Evolutionary conservation across 2,329 filamentous ascomycete genomes (phyloP).

Genomic region (Penicillium sp.): DNA sequence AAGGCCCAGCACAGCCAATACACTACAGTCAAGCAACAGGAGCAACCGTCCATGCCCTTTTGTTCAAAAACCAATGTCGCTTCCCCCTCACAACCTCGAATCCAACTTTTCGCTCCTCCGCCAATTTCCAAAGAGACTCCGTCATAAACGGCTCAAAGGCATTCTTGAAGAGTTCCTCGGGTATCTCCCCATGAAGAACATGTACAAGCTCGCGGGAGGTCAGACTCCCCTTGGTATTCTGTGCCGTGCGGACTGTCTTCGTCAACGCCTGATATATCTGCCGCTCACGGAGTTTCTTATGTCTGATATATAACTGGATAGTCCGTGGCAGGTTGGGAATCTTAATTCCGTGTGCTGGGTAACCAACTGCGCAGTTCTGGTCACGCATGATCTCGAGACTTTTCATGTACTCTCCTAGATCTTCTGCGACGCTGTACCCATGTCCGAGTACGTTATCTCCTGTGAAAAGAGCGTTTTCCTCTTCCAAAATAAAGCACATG

Average conservation of each 20-base stretch:
- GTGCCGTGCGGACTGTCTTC: slow-evolving; percentile 1
- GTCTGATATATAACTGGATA: slow-evolving; percentile 14
- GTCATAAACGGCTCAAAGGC: slow-evolving; percentile 52
- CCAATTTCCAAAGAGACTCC: slow-evolving; percentile 9
- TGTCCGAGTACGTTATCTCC: slow-evolving; percentile 79
- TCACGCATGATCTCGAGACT: slow-evolving; percentile 39
- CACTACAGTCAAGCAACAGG: neutral
- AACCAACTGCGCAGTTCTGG: slow-evolving; percentile 44
- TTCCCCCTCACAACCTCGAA: slow-evolving; percentile 38
- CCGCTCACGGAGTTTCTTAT: slow-evolving; percentile 47
- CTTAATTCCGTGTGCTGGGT: slow-evolving; percentile 54
- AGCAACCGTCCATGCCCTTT: slow-evolving; percentile 2
- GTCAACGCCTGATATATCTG: slow-evolving; percentile 44
- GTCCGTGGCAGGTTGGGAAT: slow-evolving; percentile 29
- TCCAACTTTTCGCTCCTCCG: slow-evolving; percentile 33
- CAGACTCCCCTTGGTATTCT: slow-evolving; percentile 37
- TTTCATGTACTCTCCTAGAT: slow-evolving; percentile 44
- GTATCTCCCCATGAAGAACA: slow-evolving; percentile 46
- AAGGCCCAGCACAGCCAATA: no score
- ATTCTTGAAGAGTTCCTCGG: slow-evolving; percentile 38
- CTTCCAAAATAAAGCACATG: slow-evolving; percentile 71
- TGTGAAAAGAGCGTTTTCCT: slow-evolving; percentile 77
- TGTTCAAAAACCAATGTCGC: slow-evolving; percentile 8
- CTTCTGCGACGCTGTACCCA: slow-evolving; percentile 46
- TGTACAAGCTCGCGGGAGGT: slow-evolving; percentile 47